Percentiles rank a stretch among this genome's conserved stretches.
These are phyloP conservation scores for Paramecium pentaurelia DNA, from an alignment of 73 alveolate species.

Conservation along the genomic window DNA sequence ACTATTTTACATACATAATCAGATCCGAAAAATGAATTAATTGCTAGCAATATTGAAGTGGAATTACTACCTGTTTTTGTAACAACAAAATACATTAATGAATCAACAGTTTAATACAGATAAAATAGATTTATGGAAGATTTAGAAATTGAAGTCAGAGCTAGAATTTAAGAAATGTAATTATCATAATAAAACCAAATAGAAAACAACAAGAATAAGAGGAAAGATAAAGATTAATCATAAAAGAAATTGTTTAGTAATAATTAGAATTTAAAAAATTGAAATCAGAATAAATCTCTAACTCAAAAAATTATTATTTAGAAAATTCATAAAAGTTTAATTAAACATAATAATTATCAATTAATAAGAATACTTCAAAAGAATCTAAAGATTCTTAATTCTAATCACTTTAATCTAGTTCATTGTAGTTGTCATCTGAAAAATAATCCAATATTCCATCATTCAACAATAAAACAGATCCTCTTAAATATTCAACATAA, in stretches of 20 bases:
- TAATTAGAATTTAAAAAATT: background rate
- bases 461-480: background rate
- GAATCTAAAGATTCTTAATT: background rate
- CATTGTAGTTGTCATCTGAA: background rate
- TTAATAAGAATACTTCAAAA: background rate
- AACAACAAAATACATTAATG: background rate
- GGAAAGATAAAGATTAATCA: background rate
- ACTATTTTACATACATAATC: background rate
- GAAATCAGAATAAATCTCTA: background rate
- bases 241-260: background rate
- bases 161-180: background rate
- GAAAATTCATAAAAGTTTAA: background rate
- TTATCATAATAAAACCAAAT: background rate
- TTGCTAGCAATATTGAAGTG: background rate
- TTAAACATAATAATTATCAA: background rate
- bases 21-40: background rate
- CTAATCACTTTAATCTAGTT: background rate
- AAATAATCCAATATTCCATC: background rate
- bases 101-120: background rate
- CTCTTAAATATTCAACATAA: background rate
- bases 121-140: background rate
- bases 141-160: background rate
- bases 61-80: background rate
- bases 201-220: background rate
- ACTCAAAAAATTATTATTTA: background rate